Conservation (phyloP, 306 rosid genomes). For the Quercus mongolica region DNA sequence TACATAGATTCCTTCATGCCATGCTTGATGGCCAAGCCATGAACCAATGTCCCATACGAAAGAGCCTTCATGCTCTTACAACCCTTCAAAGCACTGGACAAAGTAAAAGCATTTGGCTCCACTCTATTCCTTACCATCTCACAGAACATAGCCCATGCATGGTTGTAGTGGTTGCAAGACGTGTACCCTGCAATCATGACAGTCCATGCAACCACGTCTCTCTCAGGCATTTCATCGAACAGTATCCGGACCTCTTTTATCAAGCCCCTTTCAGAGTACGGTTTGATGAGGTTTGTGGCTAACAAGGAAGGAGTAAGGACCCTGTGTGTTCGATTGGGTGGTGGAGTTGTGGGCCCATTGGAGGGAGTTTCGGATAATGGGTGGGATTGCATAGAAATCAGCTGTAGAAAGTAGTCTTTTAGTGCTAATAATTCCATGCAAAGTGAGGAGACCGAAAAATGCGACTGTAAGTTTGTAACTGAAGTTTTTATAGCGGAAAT, state of each 20-base stretch:
- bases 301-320: conserved; percentile 17
- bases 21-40: conserved; percentile 48
- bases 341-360: conserved; percentile 9
- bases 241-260: conserved; percentile 46
- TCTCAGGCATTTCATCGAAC: conserved; percentile 69
- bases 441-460: too few species aligned
- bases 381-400: conserved; percentile 26
- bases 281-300: conserved; percentile 51
- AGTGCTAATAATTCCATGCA: conserved; percentile 13
- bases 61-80: conserved; percentile 61
- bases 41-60: conserved; percentile 44
- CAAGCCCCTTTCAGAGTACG: conserved; percentile 34
- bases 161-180: too few species aligned
- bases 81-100: conserved; percentile 63
- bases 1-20: conserved; percentile 53
- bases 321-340: conserved; percentile 22
- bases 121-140: conserved; percentile 47
- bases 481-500: too few species aligned
- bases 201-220: conserved; percentile 41
- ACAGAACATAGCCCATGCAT: conserved; percentile 43
- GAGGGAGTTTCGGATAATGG: conserved; percentile 38
- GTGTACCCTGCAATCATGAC: too few species aligned
- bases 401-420: conserved; percentile 20
- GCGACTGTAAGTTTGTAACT: too few species aligned
- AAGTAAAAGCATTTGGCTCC: conserved; percentile 57